Percentiles rank a stretch among this genome's conserved stretches.
Conservation (phyloP, 441 rosid species). For the Aquilaria agallochum region DNA sequence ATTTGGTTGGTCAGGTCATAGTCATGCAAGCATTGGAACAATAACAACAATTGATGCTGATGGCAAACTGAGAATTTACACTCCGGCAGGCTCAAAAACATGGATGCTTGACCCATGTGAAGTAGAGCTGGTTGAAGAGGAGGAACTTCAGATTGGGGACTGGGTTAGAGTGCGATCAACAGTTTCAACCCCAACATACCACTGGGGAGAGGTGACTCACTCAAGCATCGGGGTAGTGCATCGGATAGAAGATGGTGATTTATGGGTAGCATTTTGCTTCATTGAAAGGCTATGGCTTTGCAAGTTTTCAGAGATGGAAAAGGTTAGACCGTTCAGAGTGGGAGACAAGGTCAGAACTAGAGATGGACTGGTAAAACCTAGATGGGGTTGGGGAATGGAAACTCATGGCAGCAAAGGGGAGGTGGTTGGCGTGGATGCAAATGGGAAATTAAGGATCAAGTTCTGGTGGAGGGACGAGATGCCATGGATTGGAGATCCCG, state of each 20-base stretch:
- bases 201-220: constrained; percentile 97
- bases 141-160: constrained; percentile 76
- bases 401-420: constrained; percentile 87
- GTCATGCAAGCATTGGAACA: constrained; percentile 74
- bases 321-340: constrained; percentile 65
- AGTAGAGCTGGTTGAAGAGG: constrained; percentile 80
- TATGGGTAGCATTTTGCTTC: constrained; percentile 90
- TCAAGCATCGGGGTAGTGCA: constrained; percentile 90
- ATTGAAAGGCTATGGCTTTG: constrained; percentile 93
- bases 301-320: constrained; percentile 86
- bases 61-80: constrained; percentile 91
- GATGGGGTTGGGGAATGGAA: constrained; percentile 99
- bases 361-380: constrained; percentile 75
- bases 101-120: constrained; percentile 99
- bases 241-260: constrained; percentile 75
- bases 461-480: constrained; percentile 98
- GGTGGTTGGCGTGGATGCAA: constrained; percentile 93
- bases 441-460: constrained; percentile 85
- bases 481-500: constrained; percentile 99
- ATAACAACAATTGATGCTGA: constrained; percentile 91
- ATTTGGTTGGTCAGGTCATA: constrained; percentile 95
- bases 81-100: constrained; percentile 83
- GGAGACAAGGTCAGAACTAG: constrained; percentile 80
- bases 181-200: constrained; percentile 71
- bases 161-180: constrained; percentile 83